These are phyloP conservation scores for Hygrophorus pudorinus DNA, from an alignment of 768 basidiomycete species.

Conservation along the genomic window DNA sequence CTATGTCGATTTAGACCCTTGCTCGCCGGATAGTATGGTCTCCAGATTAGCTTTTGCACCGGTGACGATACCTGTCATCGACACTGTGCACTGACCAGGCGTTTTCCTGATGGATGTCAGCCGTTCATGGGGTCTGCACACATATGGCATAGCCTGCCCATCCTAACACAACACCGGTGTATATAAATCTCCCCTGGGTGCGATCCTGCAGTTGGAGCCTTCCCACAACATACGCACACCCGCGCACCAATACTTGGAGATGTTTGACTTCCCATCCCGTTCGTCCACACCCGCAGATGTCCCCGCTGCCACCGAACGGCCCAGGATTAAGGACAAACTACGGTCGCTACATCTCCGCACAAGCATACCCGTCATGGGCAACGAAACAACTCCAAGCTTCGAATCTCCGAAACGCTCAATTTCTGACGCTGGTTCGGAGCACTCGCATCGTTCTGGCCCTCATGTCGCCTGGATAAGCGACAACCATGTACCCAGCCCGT, in stretches of 20 bases:
- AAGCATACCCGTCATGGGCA: not conserved
- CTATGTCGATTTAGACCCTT: not conserved
- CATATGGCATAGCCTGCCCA: no score
- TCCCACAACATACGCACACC: not conserved
- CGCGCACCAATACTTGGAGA: not conserved
- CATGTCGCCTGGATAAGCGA: not conserved
- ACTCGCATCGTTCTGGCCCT: not conserved
- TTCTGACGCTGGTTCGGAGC: not conserved
- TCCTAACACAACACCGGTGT: not conserved
- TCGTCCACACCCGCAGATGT: not conserved
- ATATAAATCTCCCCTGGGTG: not conserved
- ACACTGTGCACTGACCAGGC: not conserved
- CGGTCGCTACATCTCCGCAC: not conserved
- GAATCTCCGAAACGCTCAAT: not conserved
- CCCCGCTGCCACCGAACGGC: not conserved
- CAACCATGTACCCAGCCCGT: not conserved
- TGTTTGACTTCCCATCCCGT: not conserved
- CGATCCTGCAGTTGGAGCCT: not conserved
- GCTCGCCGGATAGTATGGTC: not conserved
- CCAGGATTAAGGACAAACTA: not conserved
- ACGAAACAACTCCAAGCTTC: not conserved
- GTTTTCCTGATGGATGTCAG: slow-evolving; percentile 6
- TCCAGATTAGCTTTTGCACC: no score
- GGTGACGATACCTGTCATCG: not conserved
- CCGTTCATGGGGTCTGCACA: slow-evolving; percentile 3